Evolutionary conservation across 768 basidiomycete species (phyloP), one percentile per base, ranked within the genome.

Genomic region (Inosperma sp.): DNA sequence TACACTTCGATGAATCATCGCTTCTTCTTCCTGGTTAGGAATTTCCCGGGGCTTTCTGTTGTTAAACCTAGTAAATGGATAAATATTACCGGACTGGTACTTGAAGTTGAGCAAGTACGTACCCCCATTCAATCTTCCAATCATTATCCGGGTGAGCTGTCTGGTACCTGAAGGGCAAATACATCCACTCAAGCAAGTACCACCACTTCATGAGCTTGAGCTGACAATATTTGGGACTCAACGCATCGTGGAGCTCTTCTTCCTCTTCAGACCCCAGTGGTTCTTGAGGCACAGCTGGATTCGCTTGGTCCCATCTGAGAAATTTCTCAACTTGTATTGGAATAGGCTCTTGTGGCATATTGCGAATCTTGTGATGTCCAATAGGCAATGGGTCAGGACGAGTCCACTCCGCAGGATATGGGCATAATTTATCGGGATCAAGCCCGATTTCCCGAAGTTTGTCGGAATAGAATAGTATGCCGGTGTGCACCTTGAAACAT

Each of bases 101-200:
- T 29, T 16, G 4, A 16, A 10, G 5, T 33, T n/a, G 37, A 21
- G 25, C 17, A 19, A 21, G 49, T 13, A 65, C 70, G 8, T 23
- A 71, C 65, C 68, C 62, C 30, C 68, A 61, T 35, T 64, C 60
- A 5, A 62, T 63, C 74, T 72, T 74, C 29, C 58, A 36, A 45
- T 69, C 65, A 52, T 75, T 64, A 3, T 60, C 62, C 47, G 53
- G n/a, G n/a, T n/a, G n/a, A n/a, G n/a, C n/a, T n/a, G n/a, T 63
- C 54, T 75, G 75, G 53, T 68, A 73, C 45, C 68, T 61, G 45
- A 71, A 62, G 13, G 64, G 61, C 48, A 78, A 39, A 2, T 79
- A 82, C 17, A 81, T 37, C 8, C 77, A 7, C 62, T 91, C 88
- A 33, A 89, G 66, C 30, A 80, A 49, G 87, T 86, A 88, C 87